A percentile compares a stretch with the other conserved stretches of the same genome.
These are phyloP conservation scores for Mycosphaerella sp. DNA, from an alignment of 2,329 filamentous ascomycete genomes.

Conservation along the genomic window DNA sequence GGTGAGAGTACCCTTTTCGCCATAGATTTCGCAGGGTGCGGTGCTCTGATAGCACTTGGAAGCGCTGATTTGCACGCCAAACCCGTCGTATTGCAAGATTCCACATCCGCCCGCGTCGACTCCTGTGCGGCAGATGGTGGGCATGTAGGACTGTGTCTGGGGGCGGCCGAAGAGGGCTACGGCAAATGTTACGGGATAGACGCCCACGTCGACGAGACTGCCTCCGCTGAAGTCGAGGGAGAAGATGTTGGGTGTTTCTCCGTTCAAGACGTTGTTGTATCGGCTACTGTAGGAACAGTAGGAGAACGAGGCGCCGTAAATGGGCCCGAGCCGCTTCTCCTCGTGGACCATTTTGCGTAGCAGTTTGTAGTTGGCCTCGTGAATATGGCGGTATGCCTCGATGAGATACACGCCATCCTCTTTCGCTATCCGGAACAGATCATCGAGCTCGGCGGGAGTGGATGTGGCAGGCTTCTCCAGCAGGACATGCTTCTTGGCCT, in stretches of 20 bases:
- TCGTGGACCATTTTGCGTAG: conserved; percentile 35
- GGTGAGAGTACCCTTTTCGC: conserved; percentile 43
- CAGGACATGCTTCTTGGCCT: conserved; percentile 44
- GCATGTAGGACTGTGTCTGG: conserved; percentile 37
- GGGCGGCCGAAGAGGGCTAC: conserved; percentile 45
- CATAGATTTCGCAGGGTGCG: conserved; percentile 43
- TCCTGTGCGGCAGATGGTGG: conserved; percentile 40
- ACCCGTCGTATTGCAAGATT: conserved; percentile 40
- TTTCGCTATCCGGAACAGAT: conserved; percentile 39
- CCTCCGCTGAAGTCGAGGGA: conserved; percentile 43
- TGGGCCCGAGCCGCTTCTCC: conserved; percentile 35
- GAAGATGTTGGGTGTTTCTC: conserved; percentile 46
- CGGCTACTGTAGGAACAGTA: conserved; percentile 43
- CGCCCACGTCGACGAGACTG: conserved; percentile 44
- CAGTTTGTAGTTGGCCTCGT: conserved; percentile 45
- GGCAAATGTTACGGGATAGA: conserved; percentile 44
- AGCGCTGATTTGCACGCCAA: conserved; percentile 40
- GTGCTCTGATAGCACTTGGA: conserved; percentile 42
- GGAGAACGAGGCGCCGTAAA: conserved; percentile 42
- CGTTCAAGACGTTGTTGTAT: conserved; percentile 43
- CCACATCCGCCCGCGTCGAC: conserved; percentile 44
- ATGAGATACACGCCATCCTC: conserved; percentile 40
- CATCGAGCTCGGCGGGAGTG: conserved; percentile 38
- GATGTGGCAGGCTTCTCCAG: conserved; percentile 47
- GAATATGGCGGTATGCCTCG: conserved; percentile 46